Conservation (phyloP, 2,329 filamentous ascomycete genomes). For the Fusarium lateritium region DNA sequence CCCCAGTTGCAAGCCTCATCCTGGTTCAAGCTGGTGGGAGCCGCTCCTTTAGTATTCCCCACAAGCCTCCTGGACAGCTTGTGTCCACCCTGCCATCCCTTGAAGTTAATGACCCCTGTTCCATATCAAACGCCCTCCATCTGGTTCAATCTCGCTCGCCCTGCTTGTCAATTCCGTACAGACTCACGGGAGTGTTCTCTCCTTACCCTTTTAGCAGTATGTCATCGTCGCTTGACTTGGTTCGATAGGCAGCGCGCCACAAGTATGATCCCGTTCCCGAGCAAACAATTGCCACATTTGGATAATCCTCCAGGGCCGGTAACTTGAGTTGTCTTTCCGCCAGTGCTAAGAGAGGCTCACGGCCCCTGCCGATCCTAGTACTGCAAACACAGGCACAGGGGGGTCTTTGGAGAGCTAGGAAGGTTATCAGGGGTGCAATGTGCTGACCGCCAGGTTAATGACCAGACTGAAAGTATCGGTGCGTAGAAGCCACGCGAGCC, state of each 20-base stretch:
- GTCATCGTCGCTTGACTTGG: slow-evolving; percentile 18
- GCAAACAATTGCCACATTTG: slow-evolving; percentile 38
- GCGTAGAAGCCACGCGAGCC: slow-evolving; percentile 42
- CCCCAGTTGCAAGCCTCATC: slow-evolving; percentile 41
- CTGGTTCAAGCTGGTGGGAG: slow-evolving; percentile 29
- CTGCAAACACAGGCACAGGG: slow-evolving; percentile 42
- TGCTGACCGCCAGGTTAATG: slow-evolving; percentile 43
- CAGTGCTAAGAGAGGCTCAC: slow-evolving; percentile 44
- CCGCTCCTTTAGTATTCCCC: slow-evolving; percentile 44
- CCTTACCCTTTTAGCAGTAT: slow-evolving; percentile 10
- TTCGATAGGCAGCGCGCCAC: slow-evolving; percentile 22
- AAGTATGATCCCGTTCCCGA: slow-evolving; percentile 23
- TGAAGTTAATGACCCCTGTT: slow-evolving; percentile 36
- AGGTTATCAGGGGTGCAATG: slow-evolving; percentile 41
- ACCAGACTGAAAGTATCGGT: slow-evolving; percentile 40
- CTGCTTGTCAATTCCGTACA: slow-evolving; percentile 36
- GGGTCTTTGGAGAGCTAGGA: slow-evolving; percentile 31
- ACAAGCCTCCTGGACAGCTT: slow-evolving; percentile 35
- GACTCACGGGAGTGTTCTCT: slow-evolving; percentile 10
- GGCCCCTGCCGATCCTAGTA: slow-evolving; percentile 50
- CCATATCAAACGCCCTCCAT: slow-evolving; percentile 46
- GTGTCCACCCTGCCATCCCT: slow-evolving; percentile 40
- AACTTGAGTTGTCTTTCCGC: slow-evolving; percentile 35
- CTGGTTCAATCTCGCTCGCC: slow-evolving; percentile 46
- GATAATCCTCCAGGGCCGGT: slow-evolving; percentile 31